A percentile compares a stretch with the other conserved stretches of the same genome.
Evolutionary conservation across 2,329 filamentous ascomycete genomes (phyloP).

Genomic region (Tympanopsis confertula): DNA sequence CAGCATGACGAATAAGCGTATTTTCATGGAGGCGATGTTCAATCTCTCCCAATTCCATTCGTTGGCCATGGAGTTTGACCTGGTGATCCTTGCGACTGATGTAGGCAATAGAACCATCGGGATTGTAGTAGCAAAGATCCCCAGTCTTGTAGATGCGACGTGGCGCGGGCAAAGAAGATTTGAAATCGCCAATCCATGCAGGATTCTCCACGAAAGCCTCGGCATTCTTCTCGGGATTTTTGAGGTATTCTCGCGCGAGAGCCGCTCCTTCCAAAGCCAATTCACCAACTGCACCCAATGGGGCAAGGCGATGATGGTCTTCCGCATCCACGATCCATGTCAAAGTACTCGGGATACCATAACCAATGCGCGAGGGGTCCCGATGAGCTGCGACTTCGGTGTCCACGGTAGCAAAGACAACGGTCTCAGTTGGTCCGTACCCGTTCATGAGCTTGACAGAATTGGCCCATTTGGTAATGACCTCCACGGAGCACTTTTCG

Average conservation of each 20-base stretch:
- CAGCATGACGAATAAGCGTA: slow-evolving; percentile 21
- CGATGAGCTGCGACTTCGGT: background rate
- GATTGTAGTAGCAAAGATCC: slow-evolving; percentile 17
- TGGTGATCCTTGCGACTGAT: slow-evolving; percentile 33
- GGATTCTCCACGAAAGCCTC: slow-evolving; percentile 18
- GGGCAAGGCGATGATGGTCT: slow-evolving; percentile 35
- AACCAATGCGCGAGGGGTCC: slow-evolving; percentile 3
- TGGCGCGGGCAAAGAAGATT: slow-evolving; percentile 7
- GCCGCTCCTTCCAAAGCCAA: slow-evolving; percentile 47
- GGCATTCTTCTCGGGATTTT: slow-evolving; percentile 19
- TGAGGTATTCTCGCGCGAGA: slow-evolving; percentile 27
- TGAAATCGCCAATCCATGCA: slow-evolving; percentile 10
- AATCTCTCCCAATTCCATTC: slow-evolving; percentile 29
- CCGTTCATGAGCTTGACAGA: slow-evolving; percentile 9
- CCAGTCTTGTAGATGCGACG: slow-evolving; percentile 26
- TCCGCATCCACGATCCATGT: slow-evolving; percentile 38
- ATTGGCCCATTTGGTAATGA: slow-evolving; percentile 9
- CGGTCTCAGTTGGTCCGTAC: slow-evolving; percentile 12
- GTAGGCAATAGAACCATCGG: slow-evolving; percentile 13
- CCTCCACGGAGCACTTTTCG: slow-evolving; percentile 8
- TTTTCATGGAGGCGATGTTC: slow-evolving; percentile 19
- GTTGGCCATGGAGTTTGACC: slow-evolving; percentile 33
- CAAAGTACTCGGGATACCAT: slow-evolving; percentile 1
- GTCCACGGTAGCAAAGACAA: slow-evolving; percentile 6
- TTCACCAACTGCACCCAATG: slow-evolving; percentile 42